Percentiles rank a stretch among this genome's conserved stretches.
Conservation (phyloP, 2,329 filamentous ascomycete genomes). For the Microdochium trichocladiopsis region DNA sequence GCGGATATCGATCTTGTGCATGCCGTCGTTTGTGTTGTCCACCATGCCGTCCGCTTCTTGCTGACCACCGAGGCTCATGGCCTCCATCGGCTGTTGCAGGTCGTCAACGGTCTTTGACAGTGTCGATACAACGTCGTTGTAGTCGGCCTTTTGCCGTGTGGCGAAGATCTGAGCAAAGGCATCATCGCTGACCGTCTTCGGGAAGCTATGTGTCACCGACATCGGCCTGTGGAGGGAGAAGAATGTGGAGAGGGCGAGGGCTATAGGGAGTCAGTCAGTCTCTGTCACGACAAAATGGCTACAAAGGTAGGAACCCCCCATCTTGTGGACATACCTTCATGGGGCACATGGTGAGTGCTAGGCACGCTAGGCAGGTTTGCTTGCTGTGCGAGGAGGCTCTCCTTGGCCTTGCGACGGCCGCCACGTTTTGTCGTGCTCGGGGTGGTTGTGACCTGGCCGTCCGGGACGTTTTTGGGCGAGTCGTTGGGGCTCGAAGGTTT, state of each 20-base stretch:
- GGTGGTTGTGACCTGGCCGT: conserved; percentile 39
- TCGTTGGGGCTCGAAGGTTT: conserved; percentile 57
- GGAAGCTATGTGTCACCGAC: conserved; percentile 77
- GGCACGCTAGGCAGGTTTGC: conserved; percentile 66
- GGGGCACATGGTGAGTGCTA: conserved; percentile 64
- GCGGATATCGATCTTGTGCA: conserved; percentile 44
- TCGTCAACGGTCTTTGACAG: conserved; percentile 53
- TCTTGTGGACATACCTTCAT: conserved; percentile 46
- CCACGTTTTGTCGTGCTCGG: conserved; percentile 37
- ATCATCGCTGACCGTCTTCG: conserved; percentile 61
- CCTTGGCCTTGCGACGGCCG: conserved; percentile 51
- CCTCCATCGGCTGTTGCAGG: conserved; percentile 51
- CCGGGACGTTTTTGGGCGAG: conserved; percentile 42
- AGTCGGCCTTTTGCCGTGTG: conserved; percentile 41
- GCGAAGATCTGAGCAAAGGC: conserved; percentile 83
- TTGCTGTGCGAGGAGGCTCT: conserved; percentile 37
- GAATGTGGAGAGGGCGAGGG: conserved; percentile 83
- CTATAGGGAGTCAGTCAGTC: conserved; percentile 34
- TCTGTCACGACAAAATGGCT: conserved; percentile 9
- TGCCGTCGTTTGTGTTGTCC: conserved; percentile 34
- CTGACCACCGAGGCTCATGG: conserved; percentile 37
- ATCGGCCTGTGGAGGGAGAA: conserved; percentile 95
- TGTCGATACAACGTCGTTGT: conserved; percentile 60
- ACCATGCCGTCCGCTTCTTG: conserved; percentile 17
- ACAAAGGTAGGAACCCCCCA: conserved; percentile 2